Percentiles rank a stretch among this genome's conserved stretches.
These are phyloP conservation scores for Ophiostoma pallidulum DNA, from an alignment of 2,329 filamentous ascomycete species.

Conservation along the genomic window DNA sequence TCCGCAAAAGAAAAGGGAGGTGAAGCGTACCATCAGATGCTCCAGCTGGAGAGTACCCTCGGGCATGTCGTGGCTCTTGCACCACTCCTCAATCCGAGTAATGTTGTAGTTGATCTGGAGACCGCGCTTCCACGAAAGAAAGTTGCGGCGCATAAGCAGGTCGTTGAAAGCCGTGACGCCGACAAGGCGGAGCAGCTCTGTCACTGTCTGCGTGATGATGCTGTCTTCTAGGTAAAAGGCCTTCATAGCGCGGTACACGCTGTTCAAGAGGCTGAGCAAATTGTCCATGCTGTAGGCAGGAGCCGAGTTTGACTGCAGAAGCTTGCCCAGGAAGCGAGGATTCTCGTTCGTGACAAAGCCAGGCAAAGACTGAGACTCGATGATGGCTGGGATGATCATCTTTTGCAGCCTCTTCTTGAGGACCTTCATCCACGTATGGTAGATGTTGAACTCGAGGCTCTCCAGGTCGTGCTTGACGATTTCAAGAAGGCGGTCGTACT, in stretches of 20 bases:
- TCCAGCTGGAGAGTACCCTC: slow-evolving; percentile 95
- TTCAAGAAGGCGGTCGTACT: slow-evolving; percentile 93
- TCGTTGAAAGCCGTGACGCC: slow-evolving; percentile 99
- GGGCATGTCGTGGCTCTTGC: slow-evolving; percentile 99
- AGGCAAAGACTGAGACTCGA: slow-evolving; percentile 94
- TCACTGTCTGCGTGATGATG: slow-evolving; percentile 92
- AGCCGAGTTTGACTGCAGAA: slow-evolving; percentile 78
- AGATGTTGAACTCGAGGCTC: slow-evolving; percentile 98
- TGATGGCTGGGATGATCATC: slow-evolving; percentile 99
- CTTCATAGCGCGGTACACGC: slow-evolving; percentile 97
- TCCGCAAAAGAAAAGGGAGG: background rate
- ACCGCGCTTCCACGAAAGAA: slow-evolving; percentile 98
- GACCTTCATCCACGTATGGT: slow-evolving; percentile 99
- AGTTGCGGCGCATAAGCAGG: slow-evolving; percentile 92
- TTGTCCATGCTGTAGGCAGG: slow-evolving; percentile 99
- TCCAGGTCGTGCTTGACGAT: slow-evolving; percentile 99
- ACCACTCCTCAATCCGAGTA: slow-evolving; percentile 98
- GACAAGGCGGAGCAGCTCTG: slow-evolving; percentile 83
- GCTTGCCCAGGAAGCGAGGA: slow-evolving; percentile 95
- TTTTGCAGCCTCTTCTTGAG: slow-evolving; percentile 98
- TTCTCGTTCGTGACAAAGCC: slow-evolving; percentile 98
- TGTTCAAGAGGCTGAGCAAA: slow-evolving; percentile 87
- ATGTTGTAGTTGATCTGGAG: slow-evolving; percentile 99
- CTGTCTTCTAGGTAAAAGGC: slow-evolving; percentile 94
- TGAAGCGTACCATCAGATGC: slow-evolving; percentile 73